A percentile compares a stretch with the other conserved stretches of the same genome.
Evolutionary conservation across 192 early-diverging fungal species (phyloP).

Genomic region (Podila epigama): DNA sequence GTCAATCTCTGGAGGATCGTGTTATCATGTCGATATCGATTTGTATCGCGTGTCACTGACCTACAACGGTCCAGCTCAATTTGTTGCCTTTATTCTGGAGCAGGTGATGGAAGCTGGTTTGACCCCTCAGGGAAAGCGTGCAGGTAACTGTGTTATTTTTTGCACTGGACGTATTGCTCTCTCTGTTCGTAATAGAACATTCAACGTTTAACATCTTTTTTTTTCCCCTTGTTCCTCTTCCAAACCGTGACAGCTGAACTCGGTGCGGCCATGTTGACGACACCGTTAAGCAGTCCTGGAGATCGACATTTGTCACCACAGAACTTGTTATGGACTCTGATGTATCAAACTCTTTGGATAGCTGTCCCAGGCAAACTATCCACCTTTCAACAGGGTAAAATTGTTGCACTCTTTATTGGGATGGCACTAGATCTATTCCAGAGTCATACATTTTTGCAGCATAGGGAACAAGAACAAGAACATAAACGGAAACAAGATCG

Average conservation of each 20-base stretch:
- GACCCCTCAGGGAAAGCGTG: conserved; percentile 28
- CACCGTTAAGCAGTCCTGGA: conserved; percentile 21
- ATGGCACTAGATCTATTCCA: conserved; percentile 44
- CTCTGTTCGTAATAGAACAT: background rate
- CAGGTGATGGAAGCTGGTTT: conserved; percentile 23
- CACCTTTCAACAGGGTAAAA: conserved; percentile 29
- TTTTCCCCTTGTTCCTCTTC: background rate
- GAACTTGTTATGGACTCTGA: conserved; percentile 31
- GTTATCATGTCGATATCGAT: conserved; percentile 37
- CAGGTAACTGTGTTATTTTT: conserved; percentile 11
- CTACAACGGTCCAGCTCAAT: conserved; percentile 30
- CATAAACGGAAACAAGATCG: background rate
- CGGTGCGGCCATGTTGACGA: conserved; percentile 43
- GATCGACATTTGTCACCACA: conserved; percentile 31
- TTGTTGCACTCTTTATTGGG: conserved; percentile 31
- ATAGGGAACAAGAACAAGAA: conserved; percentile 7
- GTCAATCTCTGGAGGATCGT: conserved; percentile 27
- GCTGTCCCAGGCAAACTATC: conserved; percentile 34
- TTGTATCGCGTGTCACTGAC: conserved; percentile 26
- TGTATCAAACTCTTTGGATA: conserved; percentile 34
- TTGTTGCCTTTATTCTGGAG: conserved; percentile 28
- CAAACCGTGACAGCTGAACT: conserved; percentile 27
- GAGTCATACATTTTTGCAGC: conserved; percentile 11
- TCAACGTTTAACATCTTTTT: background rate
- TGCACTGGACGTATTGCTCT: background rate